phyloP scores from a whole-genome alignment of 2,329 filamentous ascomycete species.

The Diaporthe vexans region DNA sequence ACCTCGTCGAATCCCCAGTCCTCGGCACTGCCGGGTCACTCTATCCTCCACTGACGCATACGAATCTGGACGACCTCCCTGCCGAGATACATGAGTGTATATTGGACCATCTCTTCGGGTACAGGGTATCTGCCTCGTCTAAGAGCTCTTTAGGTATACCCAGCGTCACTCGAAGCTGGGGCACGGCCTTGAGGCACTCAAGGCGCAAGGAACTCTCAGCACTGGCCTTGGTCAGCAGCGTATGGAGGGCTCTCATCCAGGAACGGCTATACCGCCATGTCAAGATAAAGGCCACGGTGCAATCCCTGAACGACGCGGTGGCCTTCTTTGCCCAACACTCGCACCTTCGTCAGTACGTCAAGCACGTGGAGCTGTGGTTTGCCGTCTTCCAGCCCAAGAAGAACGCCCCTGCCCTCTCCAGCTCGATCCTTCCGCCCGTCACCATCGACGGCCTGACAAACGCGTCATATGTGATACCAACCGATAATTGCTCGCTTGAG shows the following conservation, averaged over 20 bases:
- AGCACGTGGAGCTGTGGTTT: conserved; percentile 83
- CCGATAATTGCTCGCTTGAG: conserved; percentile 78
- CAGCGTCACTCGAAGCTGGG: conserved; percentile 71
- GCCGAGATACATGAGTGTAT: conserved; percentile 81
- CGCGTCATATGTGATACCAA: conserved; percentile 70
- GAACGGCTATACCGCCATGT: conserved; percentile 81
- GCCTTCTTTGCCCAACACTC: conserved; percentile 71
- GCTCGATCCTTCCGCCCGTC: conserved; percentile 64
- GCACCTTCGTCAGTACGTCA: conserved; percentile 74
- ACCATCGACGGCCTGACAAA: conserved; percentile 69
- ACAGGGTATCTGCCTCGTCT: conserved; percentile 72
- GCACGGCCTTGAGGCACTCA: conserved; percentile 75
- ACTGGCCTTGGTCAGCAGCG: conserved; percentile 71
- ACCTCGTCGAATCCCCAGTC: conserved; percentile 40
- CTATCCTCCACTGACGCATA: conserved; percentile 39
- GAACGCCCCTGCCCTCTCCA: conserved; percentile 58
- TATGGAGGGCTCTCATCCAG: conserved; percentile 79
- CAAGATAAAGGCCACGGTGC: conserved; percentile 79
- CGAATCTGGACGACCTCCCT: conserved; percentile 69
- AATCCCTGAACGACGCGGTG: conserved; percentile 72
- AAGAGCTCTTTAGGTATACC: conserved; percentile 68
- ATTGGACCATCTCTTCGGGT: conserved; percentile 79
- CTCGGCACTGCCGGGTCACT: conserved; percentile 39
- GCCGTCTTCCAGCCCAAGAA: conserved; percentile 77
- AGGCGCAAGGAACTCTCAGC: conserved; percentile 76